These are phyloP conservation scores for Physcomitrellopsis africana DNA, from an alignment of 225 moss, liverwort and hornwort genomes.

Conservation along the genomic window DNA sequence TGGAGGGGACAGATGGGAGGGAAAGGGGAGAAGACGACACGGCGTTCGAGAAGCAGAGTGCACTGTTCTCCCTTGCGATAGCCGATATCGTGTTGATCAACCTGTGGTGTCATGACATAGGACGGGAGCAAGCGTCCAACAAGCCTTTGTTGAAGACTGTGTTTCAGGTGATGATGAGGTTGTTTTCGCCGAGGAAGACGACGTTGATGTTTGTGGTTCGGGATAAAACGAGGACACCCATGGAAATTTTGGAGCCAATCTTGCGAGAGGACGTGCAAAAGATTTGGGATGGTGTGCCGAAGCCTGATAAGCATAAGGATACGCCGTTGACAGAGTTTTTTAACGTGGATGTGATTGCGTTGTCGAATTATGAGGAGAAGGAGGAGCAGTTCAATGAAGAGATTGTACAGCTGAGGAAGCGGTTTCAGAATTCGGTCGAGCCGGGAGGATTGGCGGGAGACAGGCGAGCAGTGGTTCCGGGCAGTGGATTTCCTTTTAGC, in stretches of 20 bases:
- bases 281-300: slow-evolving; percentile 91
- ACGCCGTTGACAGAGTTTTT: slow-evolving; percentile 80
- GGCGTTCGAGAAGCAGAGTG: slow-evolving; percentile 95
- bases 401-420: slow-evolving; percentile 57
- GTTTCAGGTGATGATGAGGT: slow-evolving; percentile 95
- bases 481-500: slow-evolving; percentile 90
- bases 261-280: slow-evolving; percentile 77
- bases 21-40: slow-evolving; percentile 98
- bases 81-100: slow-evolving; percentile 92
- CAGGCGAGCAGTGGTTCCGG: slow-evolving; percentile 85
- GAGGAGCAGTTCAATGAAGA: slow-evolving; percentile 77
- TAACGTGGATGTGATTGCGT: slow-evolving; percentile 75
- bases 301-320: slow-evolving; percentile 63
- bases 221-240: slow-evolving; percentile 90
- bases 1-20: slow-evolving; percentile 93
- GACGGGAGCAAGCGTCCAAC: slow-evolving; percentile 94
- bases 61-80: slow-evolving; percentile 89
- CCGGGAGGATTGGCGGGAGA: slow-evolving; percentile 95
- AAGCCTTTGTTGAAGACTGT: slow-evolving; percentile 89
- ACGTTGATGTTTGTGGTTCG: slow-evolving; percentile 91
- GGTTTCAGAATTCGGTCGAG: slow-evolving; percentile 78
- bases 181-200: slow-evolving; percentile 88
- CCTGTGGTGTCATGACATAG: slow-evolving; percentile 99
- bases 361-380: slow-evolving; percentile 91
- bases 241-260: slow-evolving; percentile 81